These are phyloP conservation scores for Colletotrichum plurivorum DNA, from an alignment of 2,329 filamentous ascomycete species.

Conservation along the genomic window DNA sequence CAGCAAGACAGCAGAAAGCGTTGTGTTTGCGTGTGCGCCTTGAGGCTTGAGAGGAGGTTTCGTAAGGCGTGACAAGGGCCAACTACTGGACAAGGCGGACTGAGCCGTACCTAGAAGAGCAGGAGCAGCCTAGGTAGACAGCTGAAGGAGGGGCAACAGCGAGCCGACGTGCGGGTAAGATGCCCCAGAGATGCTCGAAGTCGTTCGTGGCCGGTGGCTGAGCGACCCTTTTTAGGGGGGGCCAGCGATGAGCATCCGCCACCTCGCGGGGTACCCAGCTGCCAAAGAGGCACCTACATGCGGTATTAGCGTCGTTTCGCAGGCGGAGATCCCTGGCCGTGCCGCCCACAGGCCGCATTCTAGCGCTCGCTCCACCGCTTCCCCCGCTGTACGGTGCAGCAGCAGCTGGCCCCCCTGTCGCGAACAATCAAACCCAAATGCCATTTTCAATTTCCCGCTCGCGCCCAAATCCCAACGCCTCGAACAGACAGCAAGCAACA, in stretches of 20 bases:
- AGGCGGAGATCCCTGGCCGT: slow-evolving; percentile 21
- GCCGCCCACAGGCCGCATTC: slow-evolving; percentile 11
- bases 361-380: not conserved
- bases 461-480: not conserved
- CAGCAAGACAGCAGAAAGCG: not conserved
- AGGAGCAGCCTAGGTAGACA: not conserved
- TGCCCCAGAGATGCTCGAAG: not conserved
- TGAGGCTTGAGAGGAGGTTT: not conserved
- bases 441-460: slow-evolving; percentile 17
- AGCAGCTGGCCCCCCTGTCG: not conserved
- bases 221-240: slow-evolving; percentile 9
- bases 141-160: not conserved
- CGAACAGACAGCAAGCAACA: slow-evolving; percentile 4
- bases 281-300: not conserved
- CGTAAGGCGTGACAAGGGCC: slow-evolving; percentile 22
- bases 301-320: slow-evolving; percentile 14
- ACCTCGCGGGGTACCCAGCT: slow-evolving; percentile 4
- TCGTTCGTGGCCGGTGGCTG: slow-evolving; percentile 25
- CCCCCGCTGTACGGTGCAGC: not conserved
- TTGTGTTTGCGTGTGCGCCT: slow-evolving; percentile 16
- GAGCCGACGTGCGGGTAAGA: slow-evolving; percentile 24
- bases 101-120: not conserved
- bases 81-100: slow-evolving; percentile 37
- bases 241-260: slow-evolving; percentile 10
- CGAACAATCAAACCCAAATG: slow-evolving; percentile 19